These are phyloP conservation scores for Magnusiomyces fungicola DNA, from an alignment of 1,139 yeast species.

Conservation along the genomic window DNA sequence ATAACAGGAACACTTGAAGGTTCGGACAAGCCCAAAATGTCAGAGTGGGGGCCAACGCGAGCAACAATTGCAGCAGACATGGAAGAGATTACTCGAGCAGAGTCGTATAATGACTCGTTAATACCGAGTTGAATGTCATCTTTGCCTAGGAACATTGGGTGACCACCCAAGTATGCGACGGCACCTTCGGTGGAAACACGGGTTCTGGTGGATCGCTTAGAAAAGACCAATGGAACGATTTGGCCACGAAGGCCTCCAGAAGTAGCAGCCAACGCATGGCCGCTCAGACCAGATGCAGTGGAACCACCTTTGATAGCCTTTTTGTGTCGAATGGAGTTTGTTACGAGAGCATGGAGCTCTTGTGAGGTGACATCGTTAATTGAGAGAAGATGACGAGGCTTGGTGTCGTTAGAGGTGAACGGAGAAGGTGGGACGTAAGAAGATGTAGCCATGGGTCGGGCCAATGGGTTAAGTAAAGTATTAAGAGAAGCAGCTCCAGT, in stretches of 20 bases:
- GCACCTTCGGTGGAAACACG: constrained; percentile 95
- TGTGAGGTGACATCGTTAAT: constrained; percentile 65
- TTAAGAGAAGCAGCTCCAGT: too few species aligned
- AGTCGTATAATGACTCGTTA: constrained; percentile 82
- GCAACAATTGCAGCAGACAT: constrained; percentile 96
- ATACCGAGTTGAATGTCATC: constrained; percentile 95
- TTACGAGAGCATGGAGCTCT: constrained; percentile 62
- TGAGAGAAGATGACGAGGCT: constrained; percentile 63
- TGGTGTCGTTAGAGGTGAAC: constrained; percentile 3
- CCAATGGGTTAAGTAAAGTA: neutral
- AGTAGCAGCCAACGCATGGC: constrained; percentile 21
- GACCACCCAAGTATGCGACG: constrained; percentile 86
- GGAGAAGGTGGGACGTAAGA: constrained; percentile 11
- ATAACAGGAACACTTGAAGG: constrained; percentile 80
- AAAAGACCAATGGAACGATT: constrained; percentile 72
- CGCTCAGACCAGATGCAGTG: constrained; percentile 6
- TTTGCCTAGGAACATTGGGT: constrained; percentile 91
- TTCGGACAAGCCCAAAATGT: constrained; percentile 62
- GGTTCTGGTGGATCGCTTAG: constrained; percentile 91
- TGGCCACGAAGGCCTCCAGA: constrained; percentile 54
- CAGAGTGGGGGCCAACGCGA: constrained; percentile 81
- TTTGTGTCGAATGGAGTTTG: constrained; percentile 31
- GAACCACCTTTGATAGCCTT: constrained; percentile 20
- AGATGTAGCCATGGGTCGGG: constrained; percentile 11
- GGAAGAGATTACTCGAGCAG: constrained; percentile 81